Conservation (phyloP, 805 yeast genomes). For the Ogataea glucozyma region DNA sequence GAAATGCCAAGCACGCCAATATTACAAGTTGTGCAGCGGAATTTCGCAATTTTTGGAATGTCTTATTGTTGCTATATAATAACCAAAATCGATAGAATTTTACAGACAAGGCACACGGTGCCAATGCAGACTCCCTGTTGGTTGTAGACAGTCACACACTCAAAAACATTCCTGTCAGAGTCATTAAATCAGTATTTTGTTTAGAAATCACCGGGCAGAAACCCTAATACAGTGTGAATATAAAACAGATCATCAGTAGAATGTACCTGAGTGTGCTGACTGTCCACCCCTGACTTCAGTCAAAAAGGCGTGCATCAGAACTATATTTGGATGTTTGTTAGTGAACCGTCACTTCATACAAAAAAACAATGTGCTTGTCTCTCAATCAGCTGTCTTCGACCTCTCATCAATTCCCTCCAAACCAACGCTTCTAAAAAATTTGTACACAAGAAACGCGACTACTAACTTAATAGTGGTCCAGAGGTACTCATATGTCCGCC, state of each 20-base stretch:
- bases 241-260: constrained; percentile 28
- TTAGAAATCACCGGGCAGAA: constrained; percentile 37
- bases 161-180: constrained; percentile 37
- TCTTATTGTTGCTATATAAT: background rate
- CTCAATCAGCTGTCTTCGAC: constrained; percentile 40
- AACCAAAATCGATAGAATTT: too few species aligned
- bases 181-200: constrained; percentile 57
- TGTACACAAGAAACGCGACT: constrained; percentile 56
- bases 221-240: constrained; percentile 62
- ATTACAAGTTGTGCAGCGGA: background rate
- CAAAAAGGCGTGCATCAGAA: background rate
- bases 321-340: background rate
- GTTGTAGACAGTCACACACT: background rate
- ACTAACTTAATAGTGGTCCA: constrained; percentile 41
- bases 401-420: constrained; percentile 51
- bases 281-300: background rate
- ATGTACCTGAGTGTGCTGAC: background rate
- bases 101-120: too few species aligned
- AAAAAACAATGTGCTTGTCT: too few species aligned
- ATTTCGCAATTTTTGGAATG: background rate
- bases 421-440: constrained; percentile 43
- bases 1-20: too few species aligned
- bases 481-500: constrained; percentile 48
- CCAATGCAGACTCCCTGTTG: background rate
- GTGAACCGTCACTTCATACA: too few species aligned